phyloP scores from a whole-genome alignment of 352 stramenopile species.

The Pythium diclinum region DNA sequence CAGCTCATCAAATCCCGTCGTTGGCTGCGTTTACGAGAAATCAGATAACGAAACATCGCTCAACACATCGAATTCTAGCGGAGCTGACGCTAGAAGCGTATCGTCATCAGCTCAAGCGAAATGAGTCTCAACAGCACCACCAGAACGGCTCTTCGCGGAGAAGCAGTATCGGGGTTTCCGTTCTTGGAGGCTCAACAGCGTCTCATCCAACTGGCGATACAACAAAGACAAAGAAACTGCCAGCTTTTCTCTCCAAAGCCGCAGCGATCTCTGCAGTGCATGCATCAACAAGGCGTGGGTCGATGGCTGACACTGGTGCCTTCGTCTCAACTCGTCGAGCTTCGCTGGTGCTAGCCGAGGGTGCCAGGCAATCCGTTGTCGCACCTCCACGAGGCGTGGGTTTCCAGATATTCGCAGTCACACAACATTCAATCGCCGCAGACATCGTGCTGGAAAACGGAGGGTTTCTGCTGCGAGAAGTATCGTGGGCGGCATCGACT shows the following conservation, averaged over 20 bases:
- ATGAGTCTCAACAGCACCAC: slow-evolving; percentile 1
- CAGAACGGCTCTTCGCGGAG: slow-evolving; percentile 10
- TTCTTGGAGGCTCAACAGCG: not conserved
- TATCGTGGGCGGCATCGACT: slow-evolving; percentile 5
- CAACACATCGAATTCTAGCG: not conserved
- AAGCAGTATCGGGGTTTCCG: not conserved
- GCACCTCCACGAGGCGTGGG: slow-evolving; percentile 3
- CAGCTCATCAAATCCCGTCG: slow-evolving; percentile 1
- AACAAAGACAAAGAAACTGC: not conserved
- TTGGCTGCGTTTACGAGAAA: slow-evolving; percentile 8
- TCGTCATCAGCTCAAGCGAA: slow-evolving; percentile 18
- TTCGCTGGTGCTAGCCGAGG: not conserved
- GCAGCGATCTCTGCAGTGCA: not conserved
- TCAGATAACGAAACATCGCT: not conserved
- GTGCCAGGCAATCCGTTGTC: not conserved
- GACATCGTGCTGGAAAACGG: not conserved
- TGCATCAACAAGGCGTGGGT: not conserved
- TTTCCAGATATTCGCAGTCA: slow-evolving; percentile 54
- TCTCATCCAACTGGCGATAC: not conserved
- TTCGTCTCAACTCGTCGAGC: not conserved
- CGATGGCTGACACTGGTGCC: not conserved
- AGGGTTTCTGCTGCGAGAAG: slow-evolving; percentile 28
- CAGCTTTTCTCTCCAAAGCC: not conserved
- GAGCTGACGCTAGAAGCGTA: slow-evolving; percentile 20
- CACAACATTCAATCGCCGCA: slow-evolving; percentile 17